These are phyloP conservation scores for Saturnispora bothae DNA, from an alignment of 805 yeast species.

Conservation along the genomic window DNA sequence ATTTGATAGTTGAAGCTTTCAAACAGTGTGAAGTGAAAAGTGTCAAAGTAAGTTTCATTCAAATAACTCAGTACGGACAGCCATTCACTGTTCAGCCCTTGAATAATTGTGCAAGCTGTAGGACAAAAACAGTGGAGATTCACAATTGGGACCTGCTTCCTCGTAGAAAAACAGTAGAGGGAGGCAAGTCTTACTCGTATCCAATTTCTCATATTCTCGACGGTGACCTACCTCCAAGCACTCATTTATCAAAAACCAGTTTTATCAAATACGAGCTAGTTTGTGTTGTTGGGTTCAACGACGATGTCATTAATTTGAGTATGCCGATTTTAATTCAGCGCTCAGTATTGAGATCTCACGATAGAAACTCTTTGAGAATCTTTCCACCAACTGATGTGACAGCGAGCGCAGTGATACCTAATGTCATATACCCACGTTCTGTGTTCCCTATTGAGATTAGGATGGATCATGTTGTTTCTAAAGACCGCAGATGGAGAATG, in stretches of 20 bases:
- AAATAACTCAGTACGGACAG: conserved; percentile 51
- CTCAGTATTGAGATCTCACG: conserved; percentile 71
- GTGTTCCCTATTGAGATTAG: conserved; percentile 74
- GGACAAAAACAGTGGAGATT: conserved; percentile 43
- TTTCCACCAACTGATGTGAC: conserved; percentile 93
- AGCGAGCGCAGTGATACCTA: conserved; percentile 80
- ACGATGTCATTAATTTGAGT: conserved; percentile 30
- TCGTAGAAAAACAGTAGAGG: conserved; percentile 43
- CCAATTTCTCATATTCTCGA: conserved; percentile 88
- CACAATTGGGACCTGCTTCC: conserved; percentile 84
- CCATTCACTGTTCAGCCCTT: conserved; percentile 52
- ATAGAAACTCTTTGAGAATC: conserved; percentile 75
- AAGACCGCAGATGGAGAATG: conserved; percentile 80
- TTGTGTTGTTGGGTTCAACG: conserved; percentile 41
- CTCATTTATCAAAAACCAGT: conserved; percentile 47
- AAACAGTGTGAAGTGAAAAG: conserved; percentile 40
- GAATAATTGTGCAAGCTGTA: conserved; percentile 50
- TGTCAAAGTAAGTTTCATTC: conserved; percentile 62
- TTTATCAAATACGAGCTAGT: conserved; percentile 63
- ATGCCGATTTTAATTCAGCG: conserved; percentile 68
- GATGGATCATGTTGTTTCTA: conserved; percentile 57
- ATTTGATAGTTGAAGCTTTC: conserved; percentile 49
- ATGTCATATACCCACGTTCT: conserved; percentile 81
- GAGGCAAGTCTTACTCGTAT: conserved; percentile 64
- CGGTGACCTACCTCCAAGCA: conserved; percentile 77